A percentile compares a stretch with the other conserved stretches of the same genome.
Conservation (phyloP, 805 yeast species). For the Kluyveromyces dobzhanskii region DNA sequence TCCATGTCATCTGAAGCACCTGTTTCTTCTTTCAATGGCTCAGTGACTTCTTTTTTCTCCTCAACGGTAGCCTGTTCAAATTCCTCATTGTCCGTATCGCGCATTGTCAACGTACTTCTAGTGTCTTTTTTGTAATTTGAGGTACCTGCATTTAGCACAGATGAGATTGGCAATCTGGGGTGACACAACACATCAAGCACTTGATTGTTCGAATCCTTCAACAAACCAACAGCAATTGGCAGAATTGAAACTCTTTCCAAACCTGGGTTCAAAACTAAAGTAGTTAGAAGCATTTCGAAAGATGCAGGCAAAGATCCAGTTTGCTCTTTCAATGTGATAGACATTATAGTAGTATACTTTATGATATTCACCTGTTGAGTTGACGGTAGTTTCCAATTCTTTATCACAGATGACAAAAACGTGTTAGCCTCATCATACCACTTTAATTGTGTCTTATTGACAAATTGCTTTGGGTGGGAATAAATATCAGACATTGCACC, state of each 20-base stretch:
- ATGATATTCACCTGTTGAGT: slow-evolving; percentile 55
- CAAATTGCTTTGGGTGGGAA: slow-evolving; percentile 55
- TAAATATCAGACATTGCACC: slow-evolving; percentile 58
- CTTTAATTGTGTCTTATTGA: slow-evolving; percentile 31
- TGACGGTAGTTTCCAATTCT: slow-evolving; percentile 46
- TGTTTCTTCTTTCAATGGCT: no score
- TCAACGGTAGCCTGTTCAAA: slow-evolving; percentile 15
- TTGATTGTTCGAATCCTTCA: slow-evolving; percentile 39
- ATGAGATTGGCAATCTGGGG: slow-evolving; percentile 61
- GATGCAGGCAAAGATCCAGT: slow-evolving; percentile 23
- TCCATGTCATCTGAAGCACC: no score
- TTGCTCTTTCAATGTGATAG: slow-evolving; percentile 26
- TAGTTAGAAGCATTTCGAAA: slow-evolving; percentile 36
- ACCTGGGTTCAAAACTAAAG: slow-evolving; percentile 63
- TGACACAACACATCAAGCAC: slow-evolving; percentile 54
- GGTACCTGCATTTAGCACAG: slow-evolving; percentile 14
- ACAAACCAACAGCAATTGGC: slow-evolving; percentile 56
- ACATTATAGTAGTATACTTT: slow-evolving; percentile 34
- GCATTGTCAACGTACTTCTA: slow-evolving; percentile 9
- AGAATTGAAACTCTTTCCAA: slow-evolving; percentile 51
- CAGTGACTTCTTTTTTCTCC: no score
- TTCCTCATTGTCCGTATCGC: slow-evolving; percentile 18
- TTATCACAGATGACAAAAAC: slow-evolving; percentile 44
- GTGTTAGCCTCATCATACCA: slow-evolving; percentile 27
- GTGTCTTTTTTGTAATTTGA: not conserved